Evolutionary conservation across 768 basidiomycete species (phyloP).

Genomic region (Mycena indigotica): DNA sequence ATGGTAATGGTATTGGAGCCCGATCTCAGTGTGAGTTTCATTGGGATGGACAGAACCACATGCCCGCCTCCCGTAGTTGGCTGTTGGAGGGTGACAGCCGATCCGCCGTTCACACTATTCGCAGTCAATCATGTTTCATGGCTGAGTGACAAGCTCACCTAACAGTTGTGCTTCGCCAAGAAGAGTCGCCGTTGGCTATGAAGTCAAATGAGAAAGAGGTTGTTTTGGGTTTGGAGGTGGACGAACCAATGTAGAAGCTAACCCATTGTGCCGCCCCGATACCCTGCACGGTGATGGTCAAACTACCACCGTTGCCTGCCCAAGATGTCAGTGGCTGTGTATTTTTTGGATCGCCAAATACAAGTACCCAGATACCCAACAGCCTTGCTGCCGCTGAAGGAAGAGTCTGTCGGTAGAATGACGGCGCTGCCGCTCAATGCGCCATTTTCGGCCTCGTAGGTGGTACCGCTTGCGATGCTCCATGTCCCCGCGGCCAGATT

Average conservation of each 20-base stretch:
- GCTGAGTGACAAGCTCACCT: constrained; percentile 38
- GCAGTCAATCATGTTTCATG: background rate
- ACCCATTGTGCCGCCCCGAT: constrained; percentile 59
- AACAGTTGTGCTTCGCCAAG: constrained; percentile 61
- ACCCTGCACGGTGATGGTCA: constrained; percentile 60
- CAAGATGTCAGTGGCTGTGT: background rate
- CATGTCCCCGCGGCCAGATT: constrained; percentile 54
- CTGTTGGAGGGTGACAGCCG: constrained; percentile 55
- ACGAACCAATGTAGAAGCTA: constrained; percentile 59
- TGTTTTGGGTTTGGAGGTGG: background rate
- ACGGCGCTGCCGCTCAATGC: constrained; percentile 50
- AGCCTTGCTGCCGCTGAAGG: constrained; percentile 55
- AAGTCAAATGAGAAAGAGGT: background rate
- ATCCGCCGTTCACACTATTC: constrained; percentile 58
- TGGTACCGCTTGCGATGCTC: constrained; percentile 49
- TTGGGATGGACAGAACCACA: constrained; percentile 58
- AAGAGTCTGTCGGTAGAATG: constrained; percentile 38
- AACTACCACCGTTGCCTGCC: constrained; percentile 56
- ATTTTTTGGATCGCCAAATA: background rate
- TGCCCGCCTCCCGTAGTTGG: constrained; percentile 58
- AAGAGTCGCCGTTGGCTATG: constrained; percentile 44
- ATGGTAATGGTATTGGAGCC: constrained; percentile 58
- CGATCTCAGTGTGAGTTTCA: constrained; percentile 49
- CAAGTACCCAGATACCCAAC: constrained; percentile 58
- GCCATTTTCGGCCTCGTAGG: constrained; percentile 60